Evolutionary conservation across 352 stramenopile species (phyloP).

Genomic region (Phytophthora pini): DNA sequence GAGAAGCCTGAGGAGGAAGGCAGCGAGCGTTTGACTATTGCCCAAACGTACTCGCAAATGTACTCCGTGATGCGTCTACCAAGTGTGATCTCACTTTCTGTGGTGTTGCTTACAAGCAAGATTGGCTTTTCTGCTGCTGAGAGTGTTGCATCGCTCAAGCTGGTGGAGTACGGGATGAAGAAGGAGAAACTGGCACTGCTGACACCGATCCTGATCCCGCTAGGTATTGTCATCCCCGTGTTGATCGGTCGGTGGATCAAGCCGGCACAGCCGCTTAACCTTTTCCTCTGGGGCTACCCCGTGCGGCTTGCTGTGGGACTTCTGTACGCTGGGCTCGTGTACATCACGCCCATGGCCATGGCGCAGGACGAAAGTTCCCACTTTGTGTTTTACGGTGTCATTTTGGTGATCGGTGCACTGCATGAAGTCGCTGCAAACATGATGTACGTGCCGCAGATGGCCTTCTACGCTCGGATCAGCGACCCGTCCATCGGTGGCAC

Average conservation of each 20-base stretch:
- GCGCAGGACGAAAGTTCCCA: slow-evolving; percentile 77
- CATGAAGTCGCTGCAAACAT: slow-evolving; percentile 91
- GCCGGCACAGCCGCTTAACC: slow-evolving; percentile 67
- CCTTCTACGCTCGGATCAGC: slow-evolving; percentile 97
- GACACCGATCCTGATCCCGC: slow-evolving; percentile 85
- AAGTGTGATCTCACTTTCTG: slow-evolving; percentile 83
- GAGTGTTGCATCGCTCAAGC: slow-evolving; percentile 92
- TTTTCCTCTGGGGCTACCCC: slow-evolving; percentile 87
- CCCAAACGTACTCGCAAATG: slow-evolving; percentile 92
- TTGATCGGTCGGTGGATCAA: slow-evolving; percentile 82
- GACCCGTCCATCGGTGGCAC: slow-evolving; percentile 98
- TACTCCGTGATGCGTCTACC: slow-evolving; percentile 85
- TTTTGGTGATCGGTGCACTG: slow-evolving; percentile 70
- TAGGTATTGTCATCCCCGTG: slow-evolving; percentile 90
- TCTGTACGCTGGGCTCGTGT: slow-evolving; percentile 85
- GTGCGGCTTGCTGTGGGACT: slow-evolving; percentile 85
- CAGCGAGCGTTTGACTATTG: slow-evolving; percentile 82
- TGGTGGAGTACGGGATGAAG: slow-evolving; percentile 91
- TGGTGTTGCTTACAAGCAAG: slow-evolving; percentile 93
- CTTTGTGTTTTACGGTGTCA: slow-evolving; percentile 81
- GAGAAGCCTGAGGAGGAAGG: slow-evolving; percentile 69
- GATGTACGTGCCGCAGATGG: slow-evolving; percentile 97
- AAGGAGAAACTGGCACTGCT: slow-evolving; percentile 93
- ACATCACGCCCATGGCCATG: slow-evolving; percentile 83
- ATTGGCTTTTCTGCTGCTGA: slow-evolving; percentile 93